Evolutionary conservation across 2,329 filamentous ascomycete genomes (phyloP).

Genomic region (Neofusicoccum sp.): DNA sequence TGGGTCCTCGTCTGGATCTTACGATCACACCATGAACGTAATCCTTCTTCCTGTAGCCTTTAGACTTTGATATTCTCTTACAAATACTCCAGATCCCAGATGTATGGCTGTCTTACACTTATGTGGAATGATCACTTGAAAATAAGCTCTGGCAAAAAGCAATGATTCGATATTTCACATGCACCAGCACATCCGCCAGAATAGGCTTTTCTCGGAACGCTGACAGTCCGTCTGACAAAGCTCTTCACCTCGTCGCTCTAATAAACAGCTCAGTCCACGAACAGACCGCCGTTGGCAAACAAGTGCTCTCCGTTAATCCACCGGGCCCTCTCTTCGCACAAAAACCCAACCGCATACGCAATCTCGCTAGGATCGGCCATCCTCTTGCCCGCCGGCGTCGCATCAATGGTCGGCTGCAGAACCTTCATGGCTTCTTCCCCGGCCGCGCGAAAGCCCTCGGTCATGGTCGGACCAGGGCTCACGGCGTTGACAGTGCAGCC

Average conservation of each 20-base stretch:
- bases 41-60: too few species aligned
- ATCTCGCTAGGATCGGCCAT: slow-evolving; percentile 48
- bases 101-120: too few species aligned
- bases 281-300: slow-evolving; percentile 26
- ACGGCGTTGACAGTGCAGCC: slow-evolving; percentile 49
- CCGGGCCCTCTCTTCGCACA: slow-evolving; percentile 45
- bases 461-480: slow-evolving; percentile 45
- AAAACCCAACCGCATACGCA: slow-evolving; percentile 47
- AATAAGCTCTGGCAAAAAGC: too few species aligned
- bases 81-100: too few species aligned
- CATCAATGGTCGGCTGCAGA: slow-evolving; percentile 49
- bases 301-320: slow-evolving; percentile 50
- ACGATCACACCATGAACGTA: too few species aligned
- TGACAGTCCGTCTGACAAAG: neutral
- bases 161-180: too few species aligned
- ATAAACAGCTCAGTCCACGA: slow-evolving; percentile 21
- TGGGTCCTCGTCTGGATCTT: too few species aligned
- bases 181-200: too few species aligned
- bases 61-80: too few species aligned
- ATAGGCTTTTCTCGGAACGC: neutral
- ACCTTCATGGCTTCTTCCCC: slow-evolving; percentile 47
- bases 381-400: slow-evolving; percentile 44
- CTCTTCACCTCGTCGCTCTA: too few species aligned
- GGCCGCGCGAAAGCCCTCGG: slow-evolving; percentile 28
- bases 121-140: too few species aligned